Evolutionary conservation across 768 basidiomycete species (phyloP), one percentile per base, ranked within the genome.

Genomic region (Amanita rubescens): DNA sequence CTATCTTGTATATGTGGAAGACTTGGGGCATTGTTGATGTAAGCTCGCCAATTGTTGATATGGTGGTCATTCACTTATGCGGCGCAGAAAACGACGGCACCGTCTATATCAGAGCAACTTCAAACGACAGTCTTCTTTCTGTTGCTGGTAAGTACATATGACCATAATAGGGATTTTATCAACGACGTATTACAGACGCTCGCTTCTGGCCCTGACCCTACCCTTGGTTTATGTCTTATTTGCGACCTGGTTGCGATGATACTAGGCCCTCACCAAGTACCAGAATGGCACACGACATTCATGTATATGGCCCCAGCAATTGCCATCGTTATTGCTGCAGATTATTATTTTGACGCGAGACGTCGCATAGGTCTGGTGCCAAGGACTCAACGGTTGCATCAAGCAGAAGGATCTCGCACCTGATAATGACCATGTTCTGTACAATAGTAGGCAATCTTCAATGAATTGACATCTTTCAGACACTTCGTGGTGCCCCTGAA

Each of bases 121-220:
- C 60, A 66, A 46, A 62, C 56, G 27, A 62, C 59, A 5, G 46
- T 67, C 5, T 58, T 67, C 20, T 65, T 67, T 42, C 53, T 69
- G 25, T 57, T 72, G 25, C 56, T 69, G 60, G 69, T 70, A 9
- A 25, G 67, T 58, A n/a, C 25, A 43, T 12, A 22, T 30, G 45
- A 47, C 17, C 34, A 10, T 20, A 30, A 43, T 39, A 25, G 30
- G 39, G 33, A 1, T 8, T 17, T 12, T 34, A 22, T 17, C 51
- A 22, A 44, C 20, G 19, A 33, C 32, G 32, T 15, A 7, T 53
- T 27, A 33, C 51, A 70, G 71, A 69, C 66, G 15, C 55, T 69
- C 38, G 65, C 66, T n/a, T 66, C 68, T 33, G 71, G 70, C 2
- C 70, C 70, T 38, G 69, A 72, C 56, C 70, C 70, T 32, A 70